Percentiles rank a stretch among this genome's conserved stretches.
These are phyloP conservation scores for Sechiopsis laciniata DNA, from an alignment of 306 rosid species.

Conservation along the genomic window DNA sequence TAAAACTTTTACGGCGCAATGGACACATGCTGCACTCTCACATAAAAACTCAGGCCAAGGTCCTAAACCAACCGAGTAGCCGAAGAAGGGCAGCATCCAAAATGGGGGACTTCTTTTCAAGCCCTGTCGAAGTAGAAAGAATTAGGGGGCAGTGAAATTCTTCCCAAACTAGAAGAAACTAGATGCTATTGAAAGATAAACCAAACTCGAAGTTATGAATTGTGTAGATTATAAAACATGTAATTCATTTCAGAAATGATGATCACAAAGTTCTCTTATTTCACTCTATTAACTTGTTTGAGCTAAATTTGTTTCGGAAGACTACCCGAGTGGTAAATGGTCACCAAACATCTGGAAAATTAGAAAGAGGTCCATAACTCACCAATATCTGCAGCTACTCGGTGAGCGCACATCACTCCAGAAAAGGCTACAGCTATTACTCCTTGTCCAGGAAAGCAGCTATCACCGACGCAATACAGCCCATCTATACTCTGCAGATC, in stretches of 20 bases:
- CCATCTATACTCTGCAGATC: conserved; percentile 70
- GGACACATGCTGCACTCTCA: neutral
- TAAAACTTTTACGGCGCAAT: neutral
- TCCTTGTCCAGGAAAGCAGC: conserved; percentile 99
- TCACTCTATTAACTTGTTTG: neutral
- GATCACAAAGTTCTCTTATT: neutral
- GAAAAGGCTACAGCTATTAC: conserved; percentile 95
- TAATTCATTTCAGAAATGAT: neutral
- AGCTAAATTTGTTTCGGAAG: neutral
- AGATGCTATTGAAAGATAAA: neutral
- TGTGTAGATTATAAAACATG: neutral
- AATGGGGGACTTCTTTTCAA: conserved; percentile 76
- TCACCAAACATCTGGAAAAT: neutral
- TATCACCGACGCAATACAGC: conserved; percentile 96
- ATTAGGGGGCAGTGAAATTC: conserved; percentile 11
- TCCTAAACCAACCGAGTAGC: conserved; percentile 71
- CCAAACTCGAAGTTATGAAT: neutral
- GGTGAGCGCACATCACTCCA: conserved; percentile 95
- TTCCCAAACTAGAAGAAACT: neutral
- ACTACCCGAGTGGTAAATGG: neutral
- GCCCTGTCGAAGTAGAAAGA: conserved; percentile 38
- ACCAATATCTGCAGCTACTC: conserved; percentile 95
- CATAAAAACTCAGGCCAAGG: conserved; percentile 52
- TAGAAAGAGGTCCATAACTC: conserved; percentile 25
- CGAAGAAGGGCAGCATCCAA: conserved; percentile 70